Evolutionary conservation across 2,329 filamentous ascomycete genomes (phyloP), one percentile per base, ranked within the genome.

Genomic region (Colletotrichum graminicola): DNA sequence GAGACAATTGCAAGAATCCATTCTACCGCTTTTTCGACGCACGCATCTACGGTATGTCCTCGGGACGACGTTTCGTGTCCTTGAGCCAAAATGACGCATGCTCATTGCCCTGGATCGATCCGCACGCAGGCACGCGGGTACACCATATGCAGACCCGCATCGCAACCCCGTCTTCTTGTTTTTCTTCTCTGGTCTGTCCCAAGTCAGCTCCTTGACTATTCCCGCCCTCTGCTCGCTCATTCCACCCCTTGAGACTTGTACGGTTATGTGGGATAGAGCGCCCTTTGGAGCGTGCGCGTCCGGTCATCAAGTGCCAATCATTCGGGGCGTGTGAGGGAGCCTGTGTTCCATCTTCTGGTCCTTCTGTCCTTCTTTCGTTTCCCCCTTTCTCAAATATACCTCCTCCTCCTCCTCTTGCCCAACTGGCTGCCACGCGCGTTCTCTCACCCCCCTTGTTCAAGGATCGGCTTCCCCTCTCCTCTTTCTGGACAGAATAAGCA

Each of bases 341-440:
- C 21, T 26, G n/a, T 61, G 21, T 32, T 26, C 29, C 16, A 43
- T 43, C 16, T 18, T 18, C 7, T 43, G 4, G 5, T 43, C 16
- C 41, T 32, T 23, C 12, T 23, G 39, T 26, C 5, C 18, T 36
- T 10, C 21, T 49, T 43, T 54, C 21, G 18, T 12, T 12, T 45
- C 49, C 26, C 26, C 36, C 21, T n/a, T 52, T 60, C 36, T 16
- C 23, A 45, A 18, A 14, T 23, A 39, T 21, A 12, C 23, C 43
- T 2, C 29, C 39, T 18, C 41, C 26, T n/a, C 21, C 32, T 45
- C 21, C 8, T 47, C 47, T 67, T 43, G 36, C 52, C 49, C 59
- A 63, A 68, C 57, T 62, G 59, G 32, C 34, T 56, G 59, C 66
- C 52, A 68, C 51, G 65, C 57, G 36, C 66, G 45, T 41, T 23